Conservation (phyloP, 192 early-diverging fungal species). For the Rhizoclosmatium globosum region DNA sequence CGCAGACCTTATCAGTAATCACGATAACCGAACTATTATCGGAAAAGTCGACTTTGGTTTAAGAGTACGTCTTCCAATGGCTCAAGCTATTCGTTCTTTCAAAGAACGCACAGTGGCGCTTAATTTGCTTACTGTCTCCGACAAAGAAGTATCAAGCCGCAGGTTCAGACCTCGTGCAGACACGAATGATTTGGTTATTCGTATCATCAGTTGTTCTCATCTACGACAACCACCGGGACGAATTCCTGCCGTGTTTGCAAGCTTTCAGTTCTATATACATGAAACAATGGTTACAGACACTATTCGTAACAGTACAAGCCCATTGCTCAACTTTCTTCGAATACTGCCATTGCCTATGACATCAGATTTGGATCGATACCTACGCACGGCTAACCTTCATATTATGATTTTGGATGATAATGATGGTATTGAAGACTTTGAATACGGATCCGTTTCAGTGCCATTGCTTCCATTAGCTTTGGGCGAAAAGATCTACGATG, state of each 20-base stretch:
- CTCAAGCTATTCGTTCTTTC: conserved; percentile 58
- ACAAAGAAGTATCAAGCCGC: conserved; percentile 30
- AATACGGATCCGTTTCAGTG: conserved; percentile 49
- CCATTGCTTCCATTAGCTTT: conserved; percentile 45
- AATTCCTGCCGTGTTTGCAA: conserved; percentile 44
- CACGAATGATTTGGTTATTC: conserved; percentile 51
- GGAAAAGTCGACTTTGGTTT: conserved; percentile 63
- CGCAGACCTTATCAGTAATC: conserved; percentile 54
- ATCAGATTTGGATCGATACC: conserved; percentile 48
- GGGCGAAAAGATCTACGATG: conserved; percentile 40
- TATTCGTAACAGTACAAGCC: conserved; percentile 41
- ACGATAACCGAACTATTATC: conserved; percentile 56
- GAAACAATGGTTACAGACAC: conserved; percentile 50
- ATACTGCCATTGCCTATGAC: conserved; percentile 50
- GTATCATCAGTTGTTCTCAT: conserved; percentile 37
- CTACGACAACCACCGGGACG: conserved; percentile 36
- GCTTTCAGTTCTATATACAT: conserved; percentile 48
- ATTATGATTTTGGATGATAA: conserved; percentile 54
- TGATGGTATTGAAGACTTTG: conserved; percentile 44
- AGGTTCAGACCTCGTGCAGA: conserved; percentile 40
- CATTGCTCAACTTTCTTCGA: conserved; percentile 49
- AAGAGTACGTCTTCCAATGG: conserved; percentile 55
- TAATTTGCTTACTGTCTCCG: conserved; percentile 46
- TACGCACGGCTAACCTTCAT: conserved; percentile 43
- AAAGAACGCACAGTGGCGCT: conserved; percentile 60